Base-by-base conservation (phyloP, 192 early-diverging fungal species). In the Coemansia sp. region DNA sequence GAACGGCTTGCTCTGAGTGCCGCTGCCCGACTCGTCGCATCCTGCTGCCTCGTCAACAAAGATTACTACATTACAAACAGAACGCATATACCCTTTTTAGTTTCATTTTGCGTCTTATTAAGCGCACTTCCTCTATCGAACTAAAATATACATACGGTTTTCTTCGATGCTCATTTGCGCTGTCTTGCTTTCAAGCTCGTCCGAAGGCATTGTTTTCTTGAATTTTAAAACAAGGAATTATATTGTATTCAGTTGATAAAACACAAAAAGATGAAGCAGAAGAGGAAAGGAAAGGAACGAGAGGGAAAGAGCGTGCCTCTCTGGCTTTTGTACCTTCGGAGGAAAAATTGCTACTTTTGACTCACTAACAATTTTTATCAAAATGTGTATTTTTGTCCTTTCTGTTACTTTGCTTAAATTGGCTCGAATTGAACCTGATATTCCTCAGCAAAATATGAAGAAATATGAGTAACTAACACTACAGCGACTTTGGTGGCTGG, bases 11-110 rank as follows among this genome's bases (percentile, higher is more conserved):
- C 81, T 75, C 61, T 86, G 74, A 33, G 88, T 86, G 42, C 96
- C 97, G 25, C 57, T 61, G 33, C 94, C 94, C 17, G 84, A 69
- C 31, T 84, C 85, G 71, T 99, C 97, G 42, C 85, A 83, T 31
- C 97, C 97, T 33, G 80, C 69, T 13, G 84, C 77, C 74, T 97
- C 92, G 59, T 97, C 93, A 20, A 98, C 87, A 62, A 64, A 72
- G 25, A 79, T 44, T 19, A 70, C 70, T 76, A 76, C 36, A 61
- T 20, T 10, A 27, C 42, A 10, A 52, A 52, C 11, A 28, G 28
- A 52, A 52, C 9, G 0, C 28, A n/a, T n/a, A n/a, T 2, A 36
- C 34, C 34, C 34, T 6, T 11, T 22, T 28, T 27, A 27, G 9
- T 27, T 28, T 19, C 25, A 14, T 50, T 50, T 0, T 25, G 47